phyloP scores from a whole-genome alignment of 2,329 filamentous ascomycete genomes.

The Neophaeococcomyces mojaviensis region DNA sequence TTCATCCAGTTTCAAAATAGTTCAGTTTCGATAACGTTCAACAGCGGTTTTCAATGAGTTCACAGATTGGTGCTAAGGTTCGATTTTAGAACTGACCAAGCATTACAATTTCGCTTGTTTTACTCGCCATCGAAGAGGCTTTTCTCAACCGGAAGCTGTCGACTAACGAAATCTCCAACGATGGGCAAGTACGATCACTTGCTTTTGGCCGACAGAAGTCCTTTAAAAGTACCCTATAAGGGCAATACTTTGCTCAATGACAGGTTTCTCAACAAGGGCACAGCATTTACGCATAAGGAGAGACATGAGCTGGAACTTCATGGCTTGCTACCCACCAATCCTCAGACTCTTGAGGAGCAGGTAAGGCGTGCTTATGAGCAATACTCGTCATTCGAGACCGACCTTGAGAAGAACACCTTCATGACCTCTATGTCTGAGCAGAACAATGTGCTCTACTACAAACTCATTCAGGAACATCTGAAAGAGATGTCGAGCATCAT shows the following conservation, averaged over 20 bases:
- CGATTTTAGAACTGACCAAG: no score
- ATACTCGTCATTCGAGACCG: conserved; percentile 55
- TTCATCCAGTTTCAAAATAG: no score
- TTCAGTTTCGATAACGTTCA: no score
- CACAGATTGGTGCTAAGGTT: no score
- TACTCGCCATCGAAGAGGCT: no score
- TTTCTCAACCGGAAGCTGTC: no score
- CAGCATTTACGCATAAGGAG: conserved; percentile 65
- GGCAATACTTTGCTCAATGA: conserved; percentile 55
- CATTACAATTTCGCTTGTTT: no score
- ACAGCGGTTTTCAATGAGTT: no score
- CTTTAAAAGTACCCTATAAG: conserved; percentile 13
- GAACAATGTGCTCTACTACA: conserved; percentile 70
- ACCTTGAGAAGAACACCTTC: conserved; percentile 79
- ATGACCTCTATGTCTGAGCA: conserved; percentile 78
- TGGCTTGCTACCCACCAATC: conserved; percentile 63
- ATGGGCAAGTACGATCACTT: conserved; percentile 8
- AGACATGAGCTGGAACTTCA: conserved; percentile 61
- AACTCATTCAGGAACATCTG: conserved; percentile 69
- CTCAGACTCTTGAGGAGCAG: conserved; percentile 72
- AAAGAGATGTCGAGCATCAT: conserved; percentile 87
- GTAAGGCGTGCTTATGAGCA: conserved; percentile 71
- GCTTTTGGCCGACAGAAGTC: conserved; percentile 1
- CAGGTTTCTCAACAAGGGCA: conserved; percentile 74
- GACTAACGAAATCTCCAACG: not conserved